Conservation (phyloP, 495 filamentous ascomycete genomes). For the Daldinia vernicosa region DNA sequence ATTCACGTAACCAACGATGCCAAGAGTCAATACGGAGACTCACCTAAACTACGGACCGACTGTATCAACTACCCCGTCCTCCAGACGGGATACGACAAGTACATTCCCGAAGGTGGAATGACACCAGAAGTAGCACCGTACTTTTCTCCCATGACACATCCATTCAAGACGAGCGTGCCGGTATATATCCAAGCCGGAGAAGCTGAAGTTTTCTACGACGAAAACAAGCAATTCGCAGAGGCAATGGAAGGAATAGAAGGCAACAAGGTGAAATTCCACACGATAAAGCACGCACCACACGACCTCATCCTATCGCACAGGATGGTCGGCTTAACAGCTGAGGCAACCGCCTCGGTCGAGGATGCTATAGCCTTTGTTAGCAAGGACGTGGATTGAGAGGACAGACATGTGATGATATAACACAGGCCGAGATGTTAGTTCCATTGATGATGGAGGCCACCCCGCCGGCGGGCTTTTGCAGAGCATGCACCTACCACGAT, state of each 20-base stretch:
- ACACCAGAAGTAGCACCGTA: background rate
- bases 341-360: background rate
- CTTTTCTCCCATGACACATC: background rate
- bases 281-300: background rate
- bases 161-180: background rate
- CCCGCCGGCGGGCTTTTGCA: background rate
- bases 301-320: background rate
- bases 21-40: background rate
- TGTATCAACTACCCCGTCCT: background rate
- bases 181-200: background rate
- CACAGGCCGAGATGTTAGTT: background rate
- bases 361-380: background rate
- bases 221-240: slow-evolving; percentile 1
- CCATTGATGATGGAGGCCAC: background rate
- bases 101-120: background rate
- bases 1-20: background rate
- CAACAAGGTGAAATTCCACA: slow-evolving; percentile 1
- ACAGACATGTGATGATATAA: background rate
- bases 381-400: background rate
- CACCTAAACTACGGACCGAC: background rate
- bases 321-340: background rate
- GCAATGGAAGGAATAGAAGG: background rate
- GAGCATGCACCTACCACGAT: background rate
- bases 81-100: background rate
- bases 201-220: background rate